Evolutionary conservation across 2,329 filamentous ascomycete genomes (phyloP).

Genomic region (Cryphonectria naterciae): DNA sequence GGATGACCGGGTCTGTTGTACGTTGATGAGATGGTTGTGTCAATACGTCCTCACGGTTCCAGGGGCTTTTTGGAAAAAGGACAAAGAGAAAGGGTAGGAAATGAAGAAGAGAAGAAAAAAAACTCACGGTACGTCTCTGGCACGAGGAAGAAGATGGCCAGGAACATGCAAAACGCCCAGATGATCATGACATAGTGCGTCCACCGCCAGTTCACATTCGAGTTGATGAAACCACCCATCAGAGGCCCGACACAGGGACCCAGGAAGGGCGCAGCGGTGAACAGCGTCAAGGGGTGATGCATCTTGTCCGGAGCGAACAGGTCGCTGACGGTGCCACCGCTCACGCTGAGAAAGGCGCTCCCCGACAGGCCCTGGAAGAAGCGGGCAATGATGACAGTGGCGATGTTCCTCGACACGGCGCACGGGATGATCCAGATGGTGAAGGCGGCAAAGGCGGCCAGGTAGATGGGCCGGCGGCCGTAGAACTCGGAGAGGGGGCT

Average conservation of each 20-base stretch:
- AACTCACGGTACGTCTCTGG: conserved; percentile 81
- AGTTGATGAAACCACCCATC: conserved; percentile 82
- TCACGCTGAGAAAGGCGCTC: conserved; percentile 71
- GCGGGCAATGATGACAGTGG: conserved; percentile 75
- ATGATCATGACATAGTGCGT: conserved; percentile 85
- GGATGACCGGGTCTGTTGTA: conserved; percentile 64
- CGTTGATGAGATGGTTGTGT: neutral
- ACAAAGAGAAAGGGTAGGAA: too few relatives aligned
- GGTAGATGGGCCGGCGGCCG: conserved; percentile 80
- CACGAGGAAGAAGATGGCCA: conserved; percentile 70
- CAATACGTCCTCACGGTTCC: too few relatives aligned
- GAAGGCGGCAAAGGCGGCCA: conserved; percentile 74
- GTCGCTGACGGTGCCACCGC: conserved; percentile 85
- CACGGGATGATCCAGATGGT: conserved; percentile 81
- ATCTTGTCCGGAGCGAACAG: conserved; percentile 72
- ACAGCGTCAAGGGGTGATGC: conserved; percentile 82
- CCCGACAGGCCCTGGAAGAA: conserved; percentile 79
- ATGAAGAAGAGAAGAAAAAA: neutral
- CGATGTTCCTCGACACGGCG: conserved; percentile 79
- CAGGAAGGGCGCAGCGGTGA: conserved; percentile 67
- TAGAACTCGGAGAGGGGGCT: conserved; percentile 76
- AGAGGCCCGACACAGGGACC: conserved; percentile 64
- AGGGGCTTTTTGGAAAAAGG: neutral
- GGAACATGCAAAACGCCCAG: conserved; percentile 70
- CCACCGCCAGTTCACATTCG: conserved; percentile 76